Evolutionary conservation across 192 early-diverging fungal species (phyloP), one percentile per base, ranked within the genome.

Genomic region (Chytriomyces hyalinus): DNA sequence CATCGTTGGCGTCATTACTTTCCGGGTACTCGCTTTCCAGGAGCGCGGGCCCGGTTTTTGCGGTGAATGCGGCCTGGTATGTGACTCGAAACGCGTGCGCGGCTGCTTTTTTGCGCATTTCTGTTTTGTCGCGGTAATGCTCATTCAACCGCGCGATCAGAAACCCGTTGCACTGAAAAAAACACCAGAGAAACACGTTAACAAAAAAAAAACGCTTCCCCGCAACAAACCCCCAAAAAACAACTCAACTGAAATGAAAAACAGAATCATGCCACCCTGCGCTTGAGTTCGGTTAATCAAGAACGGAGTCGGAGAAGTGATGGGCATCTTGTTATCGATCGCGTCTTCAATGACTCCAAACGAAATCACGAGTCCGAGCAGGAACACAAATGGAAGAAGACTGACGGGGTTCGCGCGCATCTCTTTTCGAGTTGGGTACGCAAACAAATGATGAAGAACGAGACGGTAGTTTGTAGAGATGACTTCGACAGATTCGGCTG

Each of bases 181-280:
- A 43, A 60, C 20, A n/a, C 8, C 59, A 26, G 24, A 4, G 9
- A 26, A 72, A 11, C 0, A 13, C 5, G 20, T 22, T 15, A 22
- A 20, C 6, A 46, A 24, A 66, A 28, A 62, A 20, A 61, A 45
- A 8, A 63, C 1, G 36, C 10, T 13, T 2, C 17, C 43, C 20
- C 45, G 8, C 13, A 50, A 22, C 45, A 51, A 11, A 70, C 61
- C 2, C n/a, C 1, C 36, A 36, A 36, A 36, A 36, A 36, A 36
- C 2, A 36, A 36, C 36, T 36, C 36, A 36, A 76, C 65, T 49
- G 59, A 62, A 45, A 81, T 59, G 61, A 81, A 81, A 50, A 76
- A 81, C 22, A 73, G 28, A 51, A 81, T 77, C 45, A 81, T n/a
- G 10, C 80, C 75, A 20, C 45, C 75, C 47, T 79, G 78, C 5